Conservation (phyloP, 129 eudicot species). For the Ambrosia artemisiifolia region DNA sequence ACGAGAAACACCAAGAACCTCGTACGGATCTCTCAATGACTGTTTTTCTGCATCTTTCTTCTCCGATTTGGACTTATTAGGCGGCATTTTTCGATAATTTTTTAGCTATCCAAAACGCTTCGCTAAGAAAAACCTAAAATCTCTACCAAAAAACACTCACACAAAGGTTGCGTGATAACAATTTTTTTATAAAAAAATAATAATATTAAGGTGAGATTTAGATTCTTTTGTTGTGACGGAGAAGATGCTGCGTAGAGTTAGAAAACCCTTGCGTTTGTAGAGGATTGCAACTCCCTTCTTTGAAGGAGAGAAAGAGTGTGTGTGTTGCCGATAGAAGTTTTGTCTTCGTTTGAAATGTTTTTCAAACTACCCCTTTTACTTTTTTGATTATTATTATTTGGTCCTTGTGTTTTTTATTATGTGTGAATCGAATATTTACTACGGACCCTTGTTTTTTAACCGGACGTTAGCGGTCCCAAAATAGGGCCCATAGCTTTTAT, state of each 20-base stretch:
- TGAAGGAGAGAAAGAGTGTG: slow-evolving; percentile 25
- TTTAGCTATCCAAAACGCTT: not conserved
- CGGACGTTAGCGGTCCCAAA: too few species aligned
- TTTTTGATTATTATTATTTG: not conserved
- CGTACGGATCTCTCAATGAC: slow-evolving; percentile 74
- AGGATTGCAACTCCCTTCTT: slow-evolving; percentile 25
- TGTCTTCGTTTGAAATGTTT: slow-evolving; percentile 26
- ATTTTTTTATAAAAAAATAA: too few species aligned
- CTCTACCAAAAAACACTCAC: slow-evolving; percentile 11
- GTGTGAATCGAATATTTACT: too few species aligned
- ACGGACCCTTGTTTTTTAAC: too few species aligned
- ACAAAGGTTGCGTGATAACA: slow-evolving; percentile 7
- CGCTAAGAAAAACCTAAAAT: slow-evolving; percentile 21
- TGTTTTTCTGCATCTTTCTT: slow-evolving; percentile 42
- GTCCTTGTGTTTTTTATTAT: not conserved
- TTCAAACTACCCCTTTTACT: not conserved
- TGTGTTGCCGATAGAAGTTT: slow-evolving; percentile 31
- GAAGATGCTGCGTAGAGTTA: slow-evolving; percentile 19
- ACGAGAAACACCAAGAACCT: slow-evolving; percentile 64
- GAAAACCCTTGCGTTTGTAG: slow-evolving; percentile 24
- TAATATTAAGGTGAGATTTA: slow-evolving; percentile 13
- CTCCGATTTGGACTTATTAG: slow-evolving; percentile 57
- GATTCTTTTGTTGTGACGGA: slow-evolving; percentile 26
- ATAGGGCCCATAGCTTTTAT: too few species aligned
- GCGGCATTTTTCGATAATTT: slow-evolving; percentile 47